A percentile compares a stretch with the other conserved stretches of the same genome.
phyloP scores from a whole-genome alignment of 2,329 filamentous ascomycete genomes.

The Fusarium oligoseptatum region DNA sequence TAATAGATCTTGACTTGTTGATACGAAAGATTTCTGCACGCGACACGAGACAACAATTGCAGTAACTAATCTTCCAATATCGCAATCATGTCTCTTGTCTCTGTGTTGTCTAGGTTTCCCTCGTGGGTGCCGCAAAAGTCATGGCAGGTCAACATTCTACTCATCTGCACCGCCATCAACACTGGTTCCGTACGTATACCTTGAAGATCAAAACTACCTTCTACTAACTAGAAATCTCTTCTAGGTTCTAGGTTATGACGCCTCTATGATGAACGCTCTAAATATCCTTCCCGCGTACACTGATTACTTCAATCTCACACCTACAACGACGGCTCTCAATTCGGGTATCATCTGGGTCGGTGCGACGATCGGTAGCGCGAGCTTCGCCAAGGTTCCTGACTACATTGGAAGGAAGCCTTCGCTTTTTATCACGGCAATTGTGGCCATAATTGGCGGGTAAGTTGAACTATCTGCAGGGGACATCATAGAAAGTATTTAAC shows the following conservation, averaged over 20 bases:
- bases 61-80: not conserved
- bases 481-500: no score
- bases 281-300: not conserved
- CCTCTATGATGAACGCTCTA: not conserved
- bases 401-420: not conserved
- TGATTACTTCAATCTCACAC: not conserved
- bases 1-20: not conserved
- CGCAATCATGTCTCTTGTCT: not conserved
- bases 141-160: not conserved
- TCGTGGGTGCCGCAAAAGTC: not conserved
- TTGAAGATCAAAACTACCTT: not conserved
- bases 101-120: not conserved
- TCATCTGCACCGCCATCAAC: not conserved
- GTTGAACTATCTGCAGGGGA: accelerated
- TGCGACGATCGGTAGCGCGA: not conserved
- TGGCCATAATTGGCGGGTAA: not conserved
- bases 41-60: not conserved
- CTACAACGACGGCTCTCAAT: not conserved
- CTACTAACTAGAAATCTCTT: no score
- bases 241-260: not conserved
- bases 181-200: not conserved
- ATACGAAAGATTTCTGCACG: not conserved
- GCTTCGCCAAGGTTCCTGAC: not conserved
- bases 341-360: not conserved
- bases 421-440: not conserved